These are phyloP conservation scores for Podospora anserina DNA, from an alignment of 495 filamentous ascomycete species.

Conservation along the genomic window DNA sequence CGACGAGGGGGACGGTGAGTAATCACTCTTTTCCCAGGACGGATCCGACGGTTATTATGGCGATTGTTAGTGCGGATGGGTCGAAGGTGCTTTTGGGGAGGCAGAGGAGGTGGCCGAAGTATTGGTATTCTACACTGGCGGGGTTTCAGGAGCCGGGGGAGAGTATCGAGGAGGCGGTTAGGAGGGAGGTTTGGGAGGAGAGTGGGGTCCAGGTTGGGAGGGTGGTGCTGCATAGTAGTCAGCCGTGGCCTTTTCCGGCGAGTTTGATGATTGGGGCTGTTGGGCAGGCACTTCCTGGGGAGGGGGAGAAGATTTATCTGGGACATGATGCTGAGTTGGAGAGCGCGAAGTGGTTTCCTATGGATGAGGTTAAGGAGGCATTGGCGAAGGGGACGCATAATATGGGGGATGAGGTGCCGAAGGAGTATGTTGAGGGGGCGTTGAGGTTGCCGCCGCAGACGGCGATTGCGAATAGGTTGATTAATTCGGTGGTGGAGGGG, in stretches of 20 bases:
- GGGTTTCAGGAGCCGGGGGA: conserved; percentile 96
- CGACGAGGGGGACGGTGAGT: conserved; percentile 68
- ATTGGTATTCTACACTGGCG: conserved; percentile 87
- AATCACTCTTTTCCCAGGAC: conserved; percentile 92
- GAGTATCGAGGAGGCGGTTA: conserved; percentile 89
- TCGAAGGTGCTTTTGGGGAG: conserved; percentile 79
- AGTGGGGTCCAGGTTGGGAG: conserved; percentile 78
- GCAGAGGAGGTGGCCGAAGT: conserved; percentile 73
- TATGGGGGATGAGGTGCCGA: conserved; percentile 58
- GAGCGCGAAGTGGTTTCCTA: conserved; percentile 78
- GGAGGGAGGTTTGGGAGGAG: conserved; percentile 96
- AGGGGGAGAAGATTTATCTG: conserved; percentile 75
- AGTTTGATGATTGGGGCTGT: conserved; percentile 95
- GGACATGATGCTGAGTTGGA: conserved; percentile 89
- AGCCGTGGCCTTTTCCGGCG: conserved; percentile 67
- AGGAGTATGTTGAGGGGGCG: conserved; percentile 68
- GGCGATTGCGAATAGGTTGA: conserved; percentile 77
- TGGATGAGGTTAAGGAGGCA: conserved; percentile 67
- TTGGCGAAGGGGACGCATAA: conserved; percentile 58
- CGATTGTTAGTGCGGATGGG: conserved; percentile 72
- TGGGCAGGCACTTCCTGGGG: conserved; percentile 73
- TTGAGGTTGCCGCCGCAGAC: conserved; percentile 71
- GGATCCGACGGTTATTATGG: conserved; percentile 94
- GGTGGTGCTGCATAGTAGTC: conserved; percentile 87
- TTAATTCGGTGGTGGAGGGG: conserved; percentile 45